Conservation (phyloP, 495 filamentous ascomycete genomes). For the Neurospora intermedia region DNA sequence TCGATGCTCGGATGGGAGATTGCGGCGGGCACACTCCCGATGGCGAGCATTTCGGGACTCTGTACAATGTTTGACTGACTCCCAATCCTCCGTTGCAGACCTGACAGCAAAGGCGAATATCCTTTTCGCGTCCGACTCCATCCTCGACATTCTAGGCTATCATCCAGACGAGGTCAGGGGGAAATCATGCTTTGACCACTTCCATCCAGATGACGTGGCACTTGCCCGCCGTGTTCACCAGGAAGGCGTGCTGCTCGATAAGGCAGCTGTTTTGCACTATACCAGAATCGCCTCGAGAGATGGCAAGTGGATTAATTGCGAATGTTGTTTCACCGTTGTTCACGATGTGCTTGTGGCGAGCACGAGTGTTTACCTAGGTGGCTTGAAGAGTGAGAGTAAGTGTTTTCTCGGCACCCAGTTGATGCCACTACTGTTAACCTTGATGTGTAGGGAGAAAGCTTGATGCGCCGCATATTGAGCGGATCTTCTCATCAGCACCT, state of each 20-base stretch:
- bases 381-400: conserved; percentile 65
- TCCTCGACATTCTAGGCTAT: conserved; percentile 74
- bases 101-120: conserved; percentile 67
- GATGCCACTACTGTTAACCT: conserved; percentile 1
- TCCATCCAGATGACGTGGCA: conserved; percentile 71
- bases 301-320: conserved; percentile 70
- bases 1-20: neutral
- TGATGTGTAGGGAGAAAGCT: conserved; percentile 52
- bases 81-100: conserved; percentile 38
- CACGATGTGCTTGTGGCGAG: conserved; percentile 80
- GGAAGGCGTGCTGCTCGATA: conserved; percentile 66
- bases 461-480: conserved; percentile 70
- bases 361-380: conserved; percentile 66
- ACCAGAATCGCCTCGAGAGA: conserved; percentile 57
- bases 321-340: conserved; percentile 83
- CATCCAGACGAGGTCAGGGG: conserved; percentile 63
- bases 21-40: neutral
- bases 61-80: conserved; percentile 1
- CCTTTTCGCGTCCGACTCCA: conserved; percentile 74
- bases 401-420: conserved; percentile 5
- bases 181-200: conserved; percentile 76
- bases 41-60: neutral
- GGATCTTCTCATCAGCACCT: conserved; percentile 70
- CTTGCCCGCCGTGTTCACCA: conserved; percentile 64
- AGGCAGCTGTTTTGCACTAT: conserved; percentile 76